Percentiles rank a stretch among this genome's conserved stretches.
These are phyloP conservation scores for Mitragyna speciosa DNA, from an alignment of 257 asterid species.

Conservation along the genomic window DNA sequence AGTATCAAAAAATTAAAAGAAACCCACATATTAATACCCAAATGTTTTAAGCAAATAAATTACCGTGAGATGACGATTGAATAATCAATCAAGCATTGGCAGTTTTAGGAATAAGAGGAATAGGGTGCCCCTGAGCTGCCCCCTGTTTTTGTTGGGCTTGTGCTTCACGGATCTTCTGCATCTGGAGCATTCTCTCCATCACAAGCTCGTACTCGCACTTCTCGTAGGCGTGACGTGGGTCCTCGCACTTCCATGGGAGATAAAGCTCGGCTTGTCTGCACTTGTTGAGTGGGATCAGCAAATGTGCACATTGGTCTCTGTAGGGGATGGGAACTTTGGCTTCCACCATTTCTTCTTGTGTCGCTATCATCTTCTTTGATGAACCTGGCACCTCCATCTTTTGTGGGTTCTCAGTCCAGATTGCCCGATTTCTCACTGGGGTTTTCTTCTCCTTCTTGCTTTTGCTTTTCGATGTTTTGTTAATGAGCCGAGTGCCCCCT, in stretches of 20 bases:
- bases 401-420: not conserved
- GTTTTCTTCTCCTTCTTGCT: not conserved
- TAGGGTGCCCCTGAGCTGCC: conserved; percentile 31
- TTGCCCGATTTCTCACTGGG: not conserved
- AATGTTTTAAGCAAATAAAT: not conserved
- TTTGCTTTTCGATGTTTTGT: too few relatives aligned
- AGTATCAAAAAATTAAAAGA: not conserved
- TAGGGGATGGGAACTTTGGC: conserved; percentile 75
- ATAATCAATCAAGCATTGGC: conserved; percentile 59
- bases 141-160: conserved; percentile 41
- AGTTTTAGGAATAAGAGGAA: conserved; percentile 74
- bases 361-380: conserved; percentile 94
- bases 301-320: conserved; percentile 95
- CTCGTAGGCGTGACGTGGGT: conserved; percentile 79
- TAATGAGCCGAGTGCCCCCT: too few relatives aligned
- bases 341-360: conserved; percentile 82
- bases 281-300: conserved; percentile 83
- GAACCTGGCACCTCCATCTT: conserved; percentile 87
- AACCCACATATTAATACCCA: not conserved
- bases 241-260: conserved; percentile 94
- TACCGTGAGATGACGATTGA: conserved; percentile 29
- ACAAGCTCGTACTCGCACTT: conserved; percentile 96
- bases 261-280: conserved; percentile 84
- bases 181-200: conserved; percentile 97
- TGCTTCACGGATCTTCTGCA: conserved; percentile 96